These are phyloP conservation scores for Alternaria longipes DNA, from an alignment of 2,329 filamentous ascomycete genomes.

Conservation along the genomic window DNA sequence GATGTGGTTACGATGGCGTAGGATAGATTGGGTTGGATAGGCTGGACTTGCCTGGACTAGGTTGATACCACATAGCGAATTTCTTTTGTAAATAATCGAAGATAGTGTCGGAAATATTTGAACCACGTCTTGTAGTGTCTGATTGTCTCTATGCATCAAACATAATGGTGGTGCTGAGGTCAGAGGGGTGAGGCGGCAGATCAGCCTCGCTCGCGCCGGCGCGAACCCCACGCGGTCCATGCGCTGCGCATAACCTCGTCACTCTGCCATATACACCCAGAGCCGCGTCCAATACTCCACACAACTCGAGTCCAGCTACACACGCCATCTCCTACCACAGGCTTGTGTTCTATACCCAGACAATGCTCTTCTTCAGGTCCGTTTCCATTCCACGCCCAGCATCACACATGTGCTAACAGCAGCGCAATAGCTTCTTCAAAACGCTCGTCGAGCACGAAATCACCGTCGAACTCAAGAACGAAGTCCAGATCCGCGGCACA, in stretches of 20 bases:
- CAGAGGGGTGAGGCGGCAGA: constrained; percentile 27
- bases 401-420: constrained; percentile 6
- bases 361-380: constrained; percentile 65
- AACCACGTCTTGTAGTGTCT: neutral
- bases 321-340: neutral
- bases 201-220: constrained; percentile 21
- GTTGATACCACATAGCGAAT: constrained; percentile 45
- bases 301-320: neutral
- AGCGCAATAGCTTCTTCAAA: constrained; percentile 80
- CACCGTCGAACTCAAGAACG: constrained; percentile 98
- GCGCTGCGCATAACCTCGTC: constrained; percentile 20
- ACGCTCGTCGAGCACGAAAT: constrained; percentile 97
- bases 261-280: constrained; percentile 5
- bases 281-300: constrained; percentile 13
- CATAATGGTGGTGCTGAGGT: neutral
- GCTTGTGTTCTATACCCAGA: neutral
- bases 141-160: neutral
- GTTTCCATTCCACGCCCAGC: neutral
- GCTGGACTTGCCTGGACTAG: constrained; percentile 19
- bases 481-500: constrained; percentile 94
- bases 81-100: constrained; percentile 35
- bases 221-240: constrained; percentile 34
- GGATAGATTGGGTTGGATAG: constrained; percentile 4
- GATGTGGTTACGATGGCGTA: constrained; percentile 10
- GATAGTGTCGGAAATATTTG: constrained; percentile 18